These are phyloP conservation scores for Yarrowia sp. DNA, from an alignment of 805 yeast genomes.

Conservation along the genomic window DNA sequence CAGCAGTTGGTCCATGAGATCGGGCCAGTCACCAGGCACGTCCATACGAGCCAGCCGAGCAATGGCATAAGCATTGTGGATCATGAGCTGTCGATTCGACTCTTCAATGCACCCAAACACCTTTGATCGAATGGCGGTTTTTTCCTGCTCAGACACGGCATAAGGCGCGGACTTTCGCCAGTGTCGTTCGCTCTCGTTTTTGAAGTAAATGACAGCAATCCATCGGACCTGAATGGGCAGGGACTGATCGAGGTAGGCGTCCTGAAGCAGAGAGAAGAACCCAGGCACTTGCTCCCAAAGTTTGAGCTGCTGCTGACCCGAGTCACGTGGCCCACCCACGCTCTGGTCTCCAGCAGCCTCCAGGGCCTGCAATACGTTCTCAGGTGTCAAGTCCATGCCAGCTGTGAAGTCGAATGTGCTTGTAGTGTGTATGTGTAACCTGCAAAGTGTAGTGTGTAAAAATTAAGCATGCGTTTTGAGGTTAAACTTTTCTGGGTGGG, in stretches of 20 bases:
- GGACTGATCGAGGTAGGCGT: conserved; percentile 57
- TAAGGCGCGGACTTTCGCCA: conserved; percentile 72
- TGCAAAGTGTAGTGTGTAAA: not conserved
- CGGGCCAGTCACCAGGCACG: conserved; percentile 85
- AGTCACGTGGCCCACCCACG: conserved; percentile 46
- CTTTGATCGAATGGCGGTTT: conserved; percentile 54
- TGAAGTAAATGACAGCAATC: conserved; percentile 82
- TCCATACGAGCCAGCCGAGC: conserved; percentile 78
- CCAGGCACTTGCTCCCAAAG: conserved; percentile 66
- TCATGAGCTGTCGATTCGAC: conserved; percentile 65
- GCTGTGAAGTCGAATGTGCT: not conserved
- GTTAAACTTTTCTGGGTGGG: not conserved
- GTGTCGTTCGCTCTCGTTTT: conserved; percentile 78
- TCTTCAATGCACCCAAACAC: conserved; percentile 62
- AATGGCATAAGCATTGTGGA: conserved; percentile 82
- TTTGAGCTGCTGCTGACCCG: conserved; percentile 67
- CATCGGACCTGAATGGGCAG: conserved; percentile 68
- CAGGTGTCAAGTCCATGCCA: conserved; percentile 19
- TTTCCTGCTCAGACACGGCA: conserved; percentile 63
- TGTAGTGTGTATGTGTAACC: not conserved
- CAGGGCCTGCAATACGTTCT: conserved; percentile 35
- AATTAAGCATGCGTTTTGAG: not conserved
- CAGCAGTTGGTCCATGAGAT: conserved; percentile 59
- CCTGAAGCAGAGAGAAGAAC: conserved; percentile 53
- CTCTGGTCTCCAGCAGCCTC: conserved; percentile 47